These are phyloP conservation scores for Boletellus ananas DNA, from an alignment of 768 basidiomycete species.

Conservation along the genomic window DNA sequence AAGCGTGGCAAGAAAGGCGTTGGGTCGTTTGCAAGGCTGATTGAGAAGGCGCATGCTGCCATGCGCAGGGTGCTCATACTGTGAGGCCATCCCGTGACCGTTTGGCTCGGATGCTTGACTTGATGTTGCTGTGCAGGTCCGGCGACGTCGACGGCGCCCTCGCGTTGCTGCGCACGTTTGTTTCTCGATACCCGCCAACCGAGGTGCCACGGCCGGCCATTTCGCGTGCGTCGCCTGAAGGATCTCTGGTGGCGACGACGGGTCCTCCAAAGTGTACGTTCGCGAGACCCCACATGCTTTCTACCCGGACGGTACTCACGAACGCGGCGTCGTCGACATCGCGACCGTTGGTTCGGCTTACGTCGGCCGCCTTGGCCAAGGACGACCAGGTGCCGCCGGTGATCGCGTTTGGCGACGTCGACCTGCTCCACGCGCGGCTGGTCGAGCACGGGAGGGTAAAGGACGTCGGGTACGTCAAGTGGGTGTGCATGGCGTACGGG, in stretches of 20 bases:
- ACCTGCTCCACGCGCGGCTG: conserved; percentile 71
- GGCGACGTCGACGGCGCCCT: conserved; percentile 52
- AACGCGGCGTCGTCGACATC: conserved; percentile 27
- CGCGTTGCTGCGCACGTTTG: conserved; percentile 57
- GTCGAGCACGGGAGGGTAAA: conserved; percentile 40
- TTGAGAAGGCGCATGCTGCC: conserved; percentile 67
- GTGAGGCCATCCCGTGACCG: conserved; percentile 38
- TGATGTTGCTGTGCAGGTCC: conserved; percentile 33
- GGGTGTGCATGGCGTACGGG: conserved; percentile 69
- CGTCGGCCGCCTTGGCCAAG: conserved; percentile 50
- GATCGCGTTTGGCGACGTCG: conserved; percentile 72
- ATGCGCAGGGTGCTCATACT: conserved; percentile 63
- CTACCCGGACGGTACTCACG: conserved; percentile 53
- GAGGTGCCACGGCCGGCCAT: conserved; percentile 38
- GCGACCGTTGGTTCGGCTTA: conserved; percentile 71
- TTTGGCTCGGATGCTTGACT: not conserved
- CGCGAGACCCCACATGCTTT: conserved; percentile 48
- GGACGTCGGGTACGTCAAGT: conserved; percentile 67
- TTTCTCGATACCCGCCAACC: conserved; percentile 57
- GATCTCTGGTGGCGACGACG: not conserved
- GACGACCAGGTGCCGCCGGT: conserved; percentile 83
- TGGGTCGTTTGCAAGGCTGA: conserved; percentile 39
- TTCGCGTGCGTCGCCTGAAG: not conserved
- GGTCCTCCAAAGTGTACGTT: conserved; percentile 12
- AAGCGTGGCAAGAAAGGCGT: conserved; percentile 21